phyloP scores from a whole-genome alignment of 2,329 filamentous ascomycete genomes.

The Ambrosiella beaveri region DNA sequence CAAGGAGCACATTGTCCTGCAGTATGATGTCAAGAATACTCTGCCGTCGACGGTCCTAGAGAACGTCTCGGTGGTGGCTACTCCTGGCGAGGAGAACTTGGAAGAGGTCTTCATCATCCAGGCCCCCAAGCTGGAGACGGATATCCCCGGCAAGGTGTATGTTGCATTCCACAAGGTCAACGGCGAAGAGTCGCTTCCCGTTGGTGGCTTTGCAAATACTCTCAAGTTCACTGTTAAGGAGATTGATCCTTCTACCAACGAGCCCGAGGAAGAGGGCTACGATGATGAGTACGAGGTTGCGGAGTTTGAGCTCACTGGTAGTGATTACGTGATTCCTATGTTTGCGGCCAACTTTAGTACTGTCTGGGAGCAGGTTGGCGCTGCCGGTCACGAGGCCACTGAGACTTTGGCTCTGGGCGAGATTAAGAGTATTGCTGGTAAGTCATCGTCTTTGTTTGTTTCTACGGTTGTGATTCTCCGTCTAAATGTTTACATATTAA shows the following conservation, averaged over 20 bases:
- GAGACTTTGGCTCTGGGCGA: constrained; percentile 80
- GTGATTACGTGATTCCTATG: constrained; percentile 83
- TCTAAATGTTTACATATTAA: constrained; percentile 15
- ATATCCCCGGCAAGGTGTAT: constrained; percentile 85
- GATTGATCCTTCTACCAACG: constrained; percentile 83
- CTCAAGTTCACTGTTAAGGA: constrained; percentile 98
- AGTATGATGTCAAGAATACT: constrained; percentile 97
- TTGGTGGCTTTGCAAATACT: constrained; percentile 72
- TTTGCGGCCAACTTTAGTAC: constrained; percentile 93
- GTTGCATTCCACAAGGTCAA: constrained; percentile 78
- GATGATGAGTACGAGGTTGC: constrained; percentile 97
- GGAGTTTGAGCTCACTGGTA: constrained; percentile 76
- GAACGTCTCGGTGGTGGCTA: constrained; percentile 68
- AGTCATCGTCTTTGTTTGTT: constrained; percentile 20
- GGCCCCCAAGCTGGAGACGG: constrained; percentile 61
- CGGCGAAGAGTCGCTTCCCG: constrained; percentile 60
- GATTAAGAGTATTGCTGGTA: constrained; percentile 85
- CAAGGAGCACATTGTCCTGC: constrained; percentile 88
- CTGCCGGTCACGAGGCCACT: constrained; percentile 73
- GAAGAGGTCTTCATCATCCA: constrained; percentile 93
- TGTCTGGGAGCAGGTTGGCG: constrained; percentile 84
- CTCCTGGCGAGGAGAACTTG: constrained; percentile 60
- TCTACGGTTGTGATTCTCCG: neutral
- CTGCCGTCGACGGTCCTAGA: constrained; percentile 79
- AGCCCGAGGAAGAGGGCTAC: constrained; percentile 82